Conservation (phyloP, 2,329 filamentous ascomycete genomes). For the Erysiphe pulchra region DNA sequence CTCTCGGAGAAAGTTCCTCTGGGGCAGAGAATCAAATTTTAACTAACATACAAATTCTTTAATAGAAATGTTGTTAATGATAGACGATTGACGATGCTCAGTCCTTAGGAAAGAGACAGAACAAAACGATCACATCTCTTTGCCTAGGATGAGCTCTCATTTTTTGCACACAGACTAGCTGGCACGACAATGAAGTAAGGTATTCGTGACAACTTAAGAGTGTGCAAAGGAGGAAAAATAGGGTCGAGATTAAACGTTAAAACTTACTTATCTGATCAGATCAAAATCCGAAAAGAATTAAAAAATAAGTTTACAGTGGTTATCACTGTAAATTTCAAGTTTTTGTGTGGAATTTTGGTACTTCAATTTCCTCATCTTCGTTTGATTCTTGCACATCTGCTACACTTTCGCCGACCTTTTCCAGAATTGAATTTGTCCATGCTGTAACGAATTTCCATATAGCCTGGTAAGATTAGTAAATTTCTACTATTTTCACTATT, state of each 20-base stretch:
- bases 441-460: constrained; percentile 62
- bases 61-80: background rate
- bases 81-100: constrained; percentile 3
- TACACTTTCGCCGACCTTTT: constrained; percentile 54
- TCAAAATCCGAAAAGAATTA: background rate
- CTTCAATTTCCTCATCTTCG: constrained; percentile 10
- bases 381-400: constrained; percentile 48
- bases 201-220: constrained; percentile 86
- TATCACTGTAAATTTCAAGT: background rate
- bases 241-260: too few species aligned
- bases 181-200: constrained; percentile 54
- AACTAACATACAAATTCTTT: too few species aligned
- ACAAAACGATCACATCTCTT: constrained; percentile 14
- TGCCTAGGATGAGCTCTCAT: constrained; percentile 14
- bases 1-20: too few species aligned
- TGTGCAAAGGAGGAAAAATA: constrained; percentile 31
- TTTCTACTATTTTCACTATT: background rate
- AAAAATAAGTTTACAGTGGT: background rate
- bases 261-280: background rate
- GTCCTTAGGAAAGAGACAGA: constrained; percentile 12
- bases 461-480: constrained; percentile 22
- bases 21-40: too few species aligned
- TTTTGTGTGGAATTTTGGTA: background rate
- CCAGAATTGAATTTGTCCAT: constrained; percentile 46
- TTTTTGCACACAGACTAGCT: constrained; percentile 97